phyloP scores from a whole-genome alignment of 495 filamentous ascomycete genomes.

The Penicillium pulvis region DNA sequence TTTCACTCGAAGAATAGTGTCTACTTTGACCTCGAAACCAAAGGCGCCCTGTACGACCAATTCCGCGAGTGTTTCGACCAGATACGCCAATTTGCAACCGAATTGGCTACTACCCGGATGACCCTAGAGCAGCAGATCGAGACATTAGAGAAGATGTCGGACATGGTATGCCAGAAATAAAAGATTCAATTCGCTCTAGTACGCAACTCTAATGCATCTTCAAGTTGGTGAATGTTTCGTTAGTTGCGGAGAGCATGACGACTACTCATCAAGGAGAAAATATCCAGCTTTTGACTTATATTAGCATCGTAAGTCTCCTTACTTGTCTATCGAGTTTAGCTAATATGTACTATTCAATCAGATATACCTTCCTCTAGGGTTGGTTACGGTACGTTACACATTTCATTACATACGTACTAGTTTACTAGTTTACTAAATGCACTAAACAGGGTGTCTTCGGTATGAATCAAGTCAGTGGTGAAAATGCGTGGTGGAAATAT shows the following conservation, averaged over 20 bases:
- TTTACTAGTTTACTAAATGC: background rate
- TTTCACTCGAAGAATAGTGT: conserved; percentile 13
- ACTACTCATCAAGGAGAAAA: conserved; percentile 23
- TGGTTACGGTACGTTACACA: conserved; percentile 19
- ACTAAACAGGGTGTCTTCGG: conserved; percentile 17
- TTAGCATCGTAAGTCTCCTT: conserved; percentile 20
- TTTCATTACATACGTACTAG: background rate
- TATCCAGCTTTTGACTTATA: conserved; percentile 21
- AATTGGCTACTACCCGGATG: conserved; percentile 10
- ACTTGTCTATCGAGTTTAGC: background rate
- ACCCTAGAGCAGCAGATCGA: conserved; percentile 20
- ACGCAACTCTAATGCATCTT: conserved; percentile 1
- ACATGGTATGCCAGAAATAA: conserved; percentile 4
- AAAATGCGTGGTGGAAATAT: conserved; percentile 22
- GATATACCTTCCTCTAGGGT: conserved; percentile 20
- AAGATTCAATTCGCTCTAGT: background rate
- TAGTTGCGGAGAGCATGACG: conserved; percentile 20
- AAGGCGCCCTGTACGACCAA: conserved; percentile 11
- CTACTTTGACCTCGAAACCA: conserved; percentile 16
- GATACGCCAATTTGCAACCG: conserved; percentile 11
- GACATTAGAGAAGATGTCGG: conserved; percentile 19
- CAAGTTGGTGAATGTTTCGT: conserved; percentile 26
- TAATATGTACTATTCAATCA: background rate
- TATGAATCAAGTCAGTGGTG: conserved; percentile 22
- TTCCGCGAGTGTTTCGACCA: conserved; percentile 15